Evolutionary conservation across 2,329 filamentous ascomycete species (phyloP).

Genomic region (Botrytis squamosa): DNA sequence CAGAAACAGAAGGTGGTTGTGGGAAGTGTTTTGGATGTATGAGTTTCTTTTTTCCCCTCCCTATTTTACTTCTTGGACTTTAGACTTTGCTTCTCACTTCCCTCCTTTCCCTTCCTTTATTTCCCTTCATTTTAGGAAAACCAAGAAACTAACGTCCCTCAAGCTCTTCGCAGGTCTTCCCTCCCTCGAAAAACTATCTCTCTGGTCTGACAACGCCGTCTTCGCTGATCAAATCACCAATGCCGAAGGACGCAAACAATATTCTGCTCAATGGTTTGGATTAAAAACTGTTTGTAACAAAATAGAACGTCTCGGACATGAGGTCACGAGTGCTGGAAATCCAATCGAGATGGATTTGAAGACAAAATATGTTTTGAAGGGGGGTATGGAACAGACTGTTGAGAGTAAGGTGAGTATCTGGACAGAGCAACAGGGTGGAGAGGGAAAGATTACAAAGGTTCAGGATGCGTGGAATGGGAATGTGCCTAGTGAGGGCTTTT

Average conservation of each 20-base stretch:
- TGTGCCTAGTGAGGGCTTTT: constrained; percentile 46
- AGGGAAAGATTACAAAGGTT: constrained; percentile 49
- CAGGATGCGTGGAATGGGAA: constrained; percentile 56
- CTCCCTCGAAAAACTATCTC: constrained; percentile 55
- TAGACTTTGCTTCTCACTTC: neutral
- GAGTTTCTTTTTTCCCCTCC: neutral
- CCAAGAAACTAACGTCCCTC: neutral
- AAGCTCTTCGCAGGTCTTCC: constrained; percentile 60
- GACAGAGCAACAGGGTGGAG: constrained; percentile 39
- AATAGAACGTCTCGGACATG: constrained; percentile 54
- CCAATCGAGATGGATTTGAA: constrained; percentile 58
- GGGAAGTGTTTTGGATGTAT: constrained; percentile 56
- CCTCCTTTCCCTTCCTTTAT: neutral
- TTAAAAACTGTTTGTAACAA: constrained; percentile 56
- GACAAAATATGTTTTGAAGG: constrained; percentile 54
- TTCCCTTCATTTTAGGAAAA: too few relatives aligned
- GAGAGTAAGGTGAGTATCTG: constrained; percentile 49
- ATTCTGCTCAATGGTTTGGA: constrained; percentile 55
- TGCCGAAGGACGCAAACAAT: constrained; percentile 54
- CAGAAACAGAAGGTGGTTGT: constrained; percentile 54
- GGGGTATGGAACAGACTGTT: constrained; percentile 51
- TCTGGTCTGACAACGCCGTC: constrained; percentile 58
- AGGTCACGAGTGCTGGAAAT: constrained; percentile 55
- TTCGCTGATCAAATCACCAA: constrained; percentile 60
- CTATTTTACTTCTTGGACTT: too few relatives aligned